Evolutionary conservation across 2,329 filamentous ascomycete genomes (phyloP), one percentile per base, ranked within the genome.

Genomic region (Botryotinia narcissicola): DNA sequence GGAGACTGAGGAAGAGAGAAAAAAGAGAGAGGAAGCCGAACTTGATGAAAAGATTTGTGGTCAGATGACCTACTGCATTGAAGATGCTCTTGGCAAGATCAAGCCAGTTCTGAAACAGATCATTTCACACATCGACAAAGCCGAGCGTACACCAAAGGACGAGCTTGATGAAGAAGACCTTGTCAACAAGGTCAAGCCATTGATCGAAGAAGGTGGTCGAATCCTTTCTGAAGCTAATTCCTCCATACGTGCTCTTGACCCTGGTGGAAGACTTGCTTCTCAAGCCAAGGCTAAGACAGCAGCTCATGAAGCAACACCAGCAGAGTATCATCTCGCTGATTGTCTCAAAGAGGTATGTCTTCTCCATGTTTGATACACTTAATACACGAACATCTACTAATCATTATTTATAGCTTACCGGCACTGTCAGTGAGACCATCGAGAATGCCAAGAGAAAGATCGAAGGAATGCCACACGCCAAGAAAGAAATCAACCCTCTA

Each of bases 401-500:
- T 37, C 3, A 29, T 72, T 90, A 22, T 68, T 37, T 40, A 59
- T 44, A 73, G 84, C 87, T 97, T 74, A 95, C 94, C 0, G 91
- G 91, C 32, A 91, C 89, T 40, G 92, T 98, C 35, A 91, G 92
- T 64, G 90, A 91, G 79, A 93, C 91, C 37, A 95, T 98, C 78
- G 94, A 98, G 80, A 91, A 92, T 76, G 92, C 93, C 40, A 96
- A 95, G 89, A 93, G 92, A 85, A 93, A 93, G 86, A 92, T 97
- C 75, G 90, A 92, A 80, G 92, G 93, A 80, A 96, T 97, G 93
- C 94, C 95, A 9, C 92, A 97, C 78, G 95, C 94, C 61, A 97
- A 97, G 91, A 95, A 97, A 87, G 91, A 95, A 85, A 87, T 97
- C 75, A 97, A 95, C 84, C 94, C 95, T 18, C 89, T 98, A 44